Base-by-base conservation (phyloP, 495 filamentous ascomycete genomes). In the Aspergillus sparsus region DNA sequence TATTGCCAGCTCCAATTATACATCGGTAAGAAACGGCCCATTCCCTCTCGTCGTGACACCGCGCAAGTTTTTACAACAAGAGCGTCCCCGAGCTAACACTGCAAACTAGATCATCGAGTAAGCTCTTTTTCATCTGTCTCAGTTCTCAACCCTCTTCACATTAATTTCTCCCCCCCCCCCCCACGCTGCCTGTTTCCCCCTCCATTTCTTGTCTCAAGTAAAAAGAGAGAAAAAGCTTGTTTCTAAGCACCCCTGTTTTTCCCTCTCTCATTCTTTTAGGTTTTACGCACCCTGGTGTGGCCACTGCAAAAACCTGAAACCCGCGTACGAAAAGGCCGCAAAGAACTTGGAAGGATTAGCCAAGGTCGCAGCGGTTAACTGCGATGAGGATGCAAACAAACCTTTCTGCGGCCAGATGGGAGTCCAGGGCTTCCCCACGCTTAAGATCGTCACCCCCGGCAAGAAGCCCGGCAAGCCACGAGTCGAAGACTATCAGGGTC, bases 261-360 rank as follows among this genome's bases (percentile, higher is more conserved):
- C 47, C 21, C 21, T 27, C 21, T 27, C 21, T 27, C 21, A 27
- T n/a, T 49, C 45, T 21, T 54, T 78, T 71, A 92, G 92, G 74
- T 97, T 96, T 80, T 97, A 96, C 67, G 90, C 90, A 7, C 92
- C 90, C 37, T 96, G 90, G 95, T 97, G 94, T 65, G 94, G 94
- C 21, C 95, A 98, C 71, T 98, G 94, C 77, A 80, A 96, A 71
- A 97, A 88, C 74, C 87, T 99, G 62, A 92, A 97, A 74, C 94
- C 94, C 0, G 90, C 91, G 54, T 99, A 91, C 75, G 94, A 97
- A 67, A 96, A 97, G 73, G 92, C 87, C 3, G 95, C 94, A 41
- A 89, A 89, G 69, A 89, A 85, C 62, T 87, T 99, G 49, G 85
- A 89, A 15, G 95, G 94, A 7, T 78, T 99, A 33, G 94, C 91